Conservation (phyloP, 164 flowering plant genomes). For the Nymphaea thermarum region DNA sequence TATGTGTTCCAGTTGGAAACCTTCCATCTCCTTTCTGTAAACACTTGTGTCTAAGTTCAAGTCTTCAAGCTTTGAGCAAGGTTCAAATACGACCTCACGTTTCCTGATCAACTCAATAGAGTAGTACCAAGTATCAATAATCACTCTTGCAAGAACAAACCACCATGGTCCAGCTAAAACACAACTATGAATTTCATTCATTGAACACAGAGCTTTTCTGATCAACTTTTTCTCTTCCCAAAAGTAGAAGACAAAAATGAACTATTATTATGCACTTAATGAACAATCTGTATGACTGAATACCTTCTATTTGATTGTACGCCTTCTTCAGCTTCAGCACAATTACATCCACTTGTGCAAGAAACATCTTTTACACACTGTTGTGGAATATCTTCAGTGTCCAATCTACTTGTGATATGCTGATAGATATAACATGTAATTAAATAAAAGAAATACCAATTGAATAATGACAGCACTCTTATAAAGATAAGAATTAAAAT, state of each 20-base stretch:
- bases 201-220: neutral
- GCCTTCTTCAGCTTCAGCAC: conserved; percentile 22
- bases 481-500: too few relatives aligned
- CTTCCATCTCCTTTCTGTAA: conserved; percentile 14
- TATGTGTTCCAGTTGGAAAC: conserved; percentile 17
- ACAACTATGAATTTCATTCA: too few relatives aligned
- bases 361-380: conserved; percentile 16
- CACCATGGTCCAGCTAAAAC: too few relatives aligned
- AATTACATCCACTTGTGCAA: conserved; percentile 12
- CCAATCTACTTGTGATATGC: conserved; percentile 27
- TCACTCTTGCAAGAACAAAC: neutral
- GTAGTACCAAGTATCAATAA: neutral
- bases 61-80: conserved; percentile 87
- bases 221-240: neutral
- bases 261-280: neutral
- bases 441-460: neutral
- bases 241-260: conserved; percentile 1
- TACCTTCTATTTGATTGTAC: conserved; percentile 35
- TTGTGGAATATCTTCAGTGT: conserved; percentile 31
- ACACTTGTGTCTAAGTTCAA: conserved; percentile 59
- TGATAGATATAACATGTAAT: conserved; percentile 12
- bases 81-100: conserved; percentile 47
- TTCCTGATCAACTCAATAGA: conserved; percentile 25
- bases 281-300: neutral
- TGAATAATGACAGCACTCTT: neutral